A percentile compares a stretch with the other conserved stretches of the same genome.
Evolutionary conservation across 169 alveolate genomes (phyloP).

Genomic region (Plasmodium relictum): DNA sequence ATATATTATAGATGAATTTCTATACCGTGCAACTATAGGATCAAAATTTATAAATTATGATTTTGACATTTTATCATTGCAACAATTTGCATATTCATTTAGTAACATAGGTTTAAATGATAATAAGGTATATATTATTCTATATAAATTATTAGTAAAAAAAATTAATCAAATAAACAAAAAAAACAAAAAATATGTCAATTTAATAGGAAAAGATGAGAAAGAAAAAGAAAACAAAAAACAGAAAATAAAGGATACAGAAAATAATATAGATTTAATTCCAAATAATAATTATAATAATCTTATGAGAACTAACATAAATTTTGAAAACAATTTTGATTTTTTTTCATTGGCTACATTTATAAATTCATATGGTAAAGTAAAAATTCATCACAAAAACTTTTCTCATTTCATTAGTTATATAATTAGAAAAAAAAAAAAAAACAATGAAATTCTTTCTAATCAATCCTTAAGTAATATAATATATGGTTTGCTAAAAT

Average conservation of each 20-base stretch:
- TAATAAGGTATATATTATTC: slow-evolving; percentile 30
- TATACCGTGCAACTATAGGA: slow-evolving; percentile 74
- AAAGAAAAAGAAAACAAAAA: slow-evolving; percentile 13
- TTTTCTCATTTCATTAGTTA: slow-evolving; percentile 51
- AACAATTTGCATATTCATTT: slow-evolving; percentile 65
- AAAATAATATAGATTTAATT: neutral
- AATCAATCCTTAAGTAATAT: slow-evolving; percentile 50
- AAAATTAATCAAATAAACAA: slow-evolving; percentile 11
- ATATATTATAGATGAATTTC: slow-evolving; percentile 62
- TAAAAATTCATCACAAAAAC: slow-evolving; percentile 17
- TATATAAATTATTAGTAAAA: slow-evolving; percentile 27
- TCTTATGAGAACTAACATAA: neutral
- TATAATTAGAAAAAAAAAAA: slow-evolving; percentile 67
- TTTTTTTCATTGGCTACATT: slow-evolving; percentile 50
- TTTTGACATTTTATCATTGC: slow-evolving; percentile 58
- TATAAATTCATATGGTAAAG: slow-evolving; percentile 43
- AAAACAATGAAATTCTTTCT: slow-evolving; percentile 34
- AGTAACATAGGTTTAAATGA: slow-evolving; percentile 65
- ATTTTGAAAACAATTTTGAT: slow-evolving; percentile 28
- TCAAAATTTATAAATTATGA: slow-evolving; percentile 24
- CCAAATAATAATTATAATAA: neutral
- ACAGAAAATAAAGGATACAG: neutral
- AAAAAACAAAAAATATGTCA: neutral
- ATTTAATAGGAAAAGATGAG: neutral
- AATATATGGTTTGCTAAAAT: slow-evolving; percentile 48